A percentile compares a stretch with the other conserved stretches of the same genome.
phyloP scores from a whole-genome alignment of 202 grass and related monocot genomes.

The Eragrostis tef region DNA sequence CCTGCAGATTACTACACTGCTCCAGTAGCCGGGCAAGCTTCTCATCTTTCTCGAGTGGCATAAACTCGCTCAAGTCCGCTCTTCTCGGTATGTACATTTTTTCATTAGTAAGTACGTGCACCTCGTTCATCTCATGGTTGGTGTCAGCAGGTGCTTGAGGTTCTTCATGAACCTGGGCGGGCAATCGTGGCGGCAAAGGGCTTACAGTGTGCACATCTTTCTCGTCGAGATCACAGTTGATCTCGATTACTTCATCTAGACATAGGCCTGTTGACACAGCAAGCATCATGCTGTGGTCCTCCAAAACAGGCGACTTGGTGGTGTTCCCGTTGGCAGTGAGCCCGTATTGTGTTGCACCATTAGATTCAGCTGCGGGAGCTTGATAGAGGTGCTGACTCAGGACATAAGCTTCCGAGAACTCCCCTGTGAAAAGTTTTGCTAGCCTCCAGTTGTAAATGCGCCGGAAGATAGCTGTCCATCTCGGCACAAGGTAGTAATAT shows the following conservation, averaged over 20 bases:
- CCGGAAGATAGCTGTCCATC: conserved; percentile 73
- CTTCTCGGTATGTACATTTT: conserved; percentile 18
- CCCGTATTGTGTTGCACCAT: conserved; percentile 5
- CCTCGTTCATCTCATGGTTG: neutral
- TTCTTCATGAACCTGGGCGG: conserved; percentile 18
- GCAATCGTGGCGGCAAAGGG: neutral
- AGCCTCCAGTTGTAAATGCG: conserved; percentile 79
- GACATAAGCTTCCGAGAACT: conserved; percentile 69
- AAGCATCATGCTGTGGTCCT: conserved; percentile 44
- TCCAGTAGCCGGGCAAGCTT: conserved; percentile 51
- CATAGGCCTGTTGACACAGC: conserved; percentile 35
- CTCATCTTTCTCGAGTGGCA: conserved; percentile 41
- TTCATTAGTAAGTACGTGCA: neutral
- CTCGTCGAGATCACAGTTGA: conserved; percentile 52
- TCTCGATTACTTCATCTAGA: conserved; percentile 72
- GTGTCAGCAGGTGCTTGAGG: neutral
- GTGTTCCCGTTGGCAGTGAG: neutral
- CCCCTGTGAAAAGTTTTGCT: conserved; percentile 47
- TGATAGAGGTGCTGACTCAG: conserved; percentile 55
- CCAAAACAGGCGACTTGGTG: neutral
- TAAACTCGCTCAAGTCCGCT: conserved; percentile 4
- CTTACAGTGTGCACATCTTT: neutral
- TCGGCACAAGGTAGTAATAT: conserved; percentile 63
- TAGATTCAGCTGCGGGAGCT: conserved; percentile 9
- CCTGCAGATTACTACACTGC: conserved; percentile 57